Evolutionary conservation across 192 early-diverging fungal species (phyloP).

Genomic region (Chytriomyces sp.): DNA sequence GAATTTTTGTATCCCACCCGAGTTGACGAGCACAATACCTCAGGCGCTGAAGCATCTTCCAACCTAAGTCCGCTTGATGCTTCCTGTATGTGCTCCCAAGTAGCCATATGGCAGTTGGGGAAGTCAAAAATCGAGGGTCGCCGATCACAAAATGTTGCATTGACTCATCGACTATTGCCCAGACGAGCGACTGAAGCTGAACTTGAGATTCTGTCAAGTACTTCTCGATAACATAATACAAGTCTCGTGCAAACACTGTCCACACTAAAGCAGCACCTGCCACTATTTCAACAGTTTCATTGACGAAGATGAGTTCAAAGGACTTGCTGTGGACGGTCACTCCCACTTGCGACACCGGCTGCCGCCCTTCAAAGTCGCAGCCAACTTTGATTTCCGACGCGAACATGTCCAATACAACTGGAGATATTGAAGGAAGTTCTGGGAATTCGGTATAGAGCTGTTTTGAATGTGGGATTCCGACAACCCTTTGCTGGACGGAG

Average conservation of each 20-base stretch:
- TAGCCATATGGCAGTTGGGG: slow-evolving; percentile 64
- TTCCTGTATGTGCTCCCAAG: slow-evolving; percentile 54
- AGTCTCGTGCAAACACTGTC: slow-evolving; percentile 62
- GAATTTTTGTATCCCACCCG: slow-evolving; percentile 8
- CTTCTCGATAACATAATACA: slow-evolving; percentile 49
- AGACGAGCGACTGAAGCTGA: slow-evolving; percentile 60
- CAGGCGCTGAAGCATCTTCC: slow-evolving; percentile 73
- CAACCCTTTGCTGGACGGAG: slow-evolving; percentile 33
- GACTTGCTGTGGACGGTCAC: slow-evolving; percentile 34
- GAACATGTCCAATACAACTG: slow-evolving; percentile 41
- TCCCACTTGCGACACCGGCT: neutral
- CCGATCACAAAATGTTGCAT: slow-evolving; percentile 26
- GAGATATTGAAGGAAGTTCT: slow-evolving; percentile 21
- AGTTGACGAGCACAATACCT: slow-evolving; percentile 48
- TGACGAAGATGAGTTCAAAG: slow-evolving; percentile 55
- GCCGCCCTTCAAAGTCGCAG: neutral
- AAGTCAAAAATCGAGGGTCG: slow-evolving; percentile 69
- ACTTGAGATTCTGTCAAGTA: slow-evolving; percentile 52
- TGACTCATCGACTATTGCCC: slow-evolving; percentile 52
- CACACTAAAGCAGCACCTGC: slow-evolving; percentile 69
- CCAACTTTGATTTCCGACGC: slow-evolving; percentile 22
- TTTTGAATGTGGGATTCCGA: slow-evolving; percentile 62
- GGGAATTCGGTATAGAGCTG: slow-evolving; percentile 41
- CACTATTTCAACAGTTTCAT: slow-evolving; percentile 72
- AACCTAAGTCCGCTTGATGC: slow-evolving; percentile 70